phyloP scores from a whole-genome alignment of 1,284 basidiomycete species.

The Rhodotorula sp. region DNA sequence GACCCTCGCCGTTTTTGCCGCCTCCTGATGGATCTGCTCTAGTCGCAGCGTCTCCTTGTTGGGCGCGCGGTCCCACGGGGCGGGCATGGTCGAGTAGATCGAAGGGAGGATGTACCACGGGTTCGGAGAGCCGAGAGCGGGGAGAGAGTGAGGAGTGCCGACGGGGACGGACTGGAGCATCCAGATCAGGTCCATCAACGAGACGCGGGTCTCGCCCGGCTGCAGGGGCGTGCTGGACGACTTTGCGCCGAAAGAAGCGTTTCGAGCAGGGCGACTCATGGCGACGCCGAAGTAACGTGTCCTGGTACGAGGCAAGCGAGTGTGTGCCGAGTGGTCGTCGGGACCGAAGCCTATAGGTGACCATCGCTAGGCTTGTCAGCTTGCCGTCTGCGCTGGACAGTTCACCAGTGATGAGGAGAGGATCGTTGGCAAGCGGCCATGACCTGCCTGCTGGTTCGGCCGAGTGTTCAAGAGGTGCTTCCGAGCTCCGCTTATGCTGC shows the following conservation, averaged over 20 bases:
- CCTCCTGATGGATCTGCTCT: not conserved
- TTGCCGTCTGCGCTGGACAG: too few relatives aligned
- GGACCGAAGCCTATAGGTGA: too few relatives aligned
- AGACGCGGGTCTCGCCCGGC: slow-evolving; percentile 2
- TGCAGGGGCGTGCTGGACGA: not conserved
- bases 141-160: slow-evolving; percentile 5
- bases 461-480: too few relatives aligned
- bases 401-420: too few relatives aligned
- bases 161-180: slow-evolving; percentile 10
- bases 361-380: too few relatives aligned
- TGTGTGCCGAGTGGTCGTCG: too few relatives aligned
- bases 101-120: slow-evolving; percentile 15
- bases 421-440: too few relatives aligned
- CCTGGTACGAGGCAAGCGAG: too few relatives aligned
- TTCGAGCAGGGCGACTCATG: too few relatives aligned
- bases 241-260: not conserved
- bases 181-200: slow-evolving; percentile 10
- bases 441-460: too few relatives aligned
- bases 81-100: not conserved
- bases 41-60: slow-evolving; percentile 1
- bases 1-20: not conserved
- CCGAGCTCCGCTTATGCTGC: too few relatives aligned
- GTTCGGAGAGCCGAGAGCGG: slow-evolving; percentile 5
- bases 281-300: too few relatives aligned
- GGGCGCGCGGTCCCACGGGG: slow-evolving; percentile 7